Percentiles rank a stretch among this genome's conserved stretches.
Conservation (phyloP, 1,284 basidiomycete species). For the Anthracocystis setariae region DNA sequence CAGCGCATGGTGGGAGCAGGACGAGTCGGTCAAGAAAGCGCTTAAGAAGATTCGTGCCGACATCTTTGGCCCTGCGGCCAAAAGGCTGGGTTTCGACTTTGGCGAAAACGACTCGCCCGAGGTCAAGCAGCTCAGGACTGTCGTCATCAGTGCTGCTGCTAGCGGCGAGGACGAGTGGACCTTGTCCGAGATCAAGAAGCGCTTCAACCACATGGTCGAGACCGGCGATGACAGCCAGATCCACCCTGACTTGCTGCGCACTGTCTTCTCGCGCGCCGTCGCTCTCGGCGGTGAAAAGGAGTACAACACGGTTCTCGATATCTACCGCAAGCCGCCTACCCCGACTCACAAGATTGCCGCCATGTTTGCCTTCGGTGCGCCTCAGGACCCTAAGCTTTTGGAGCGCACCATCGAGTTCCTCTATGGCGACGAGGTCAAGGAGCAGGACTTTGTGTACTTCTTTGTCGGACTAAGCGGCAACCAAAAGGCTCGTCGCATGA, state of each 20-base stretch:
- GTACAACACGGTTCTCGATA: conserved; percentile 73
- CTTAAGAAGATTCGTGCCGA: conserved; percentile 67
- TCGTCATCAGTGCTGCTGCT: conserved; percentile 76
- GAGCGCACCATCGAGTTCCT: conserved; percentile 66
- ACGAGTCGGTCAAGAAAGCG: conserved; percentile 72
- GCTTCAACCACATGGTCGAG: conserved; percentile 79
- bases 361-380: conserved; percentile 65
- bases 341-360: conserved; percentile 71
- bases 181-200: conserved; percentile 74
- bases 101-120: conserved; percentile 77
- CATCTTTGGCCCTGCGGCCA: conserved; percentile 82
- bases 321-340: conserved; percentile 74
- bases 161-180: conserved; percentile 69
- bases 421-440: conserved; percentile 66
- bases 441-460: conserved; percentile 68
- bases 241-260: conserved; percentile 70
- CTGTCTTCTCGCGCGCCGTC: conserved; percentile 70
- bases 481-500: conserved; percentile 59
- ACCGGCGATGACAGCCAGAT: conserved; percentile 82
- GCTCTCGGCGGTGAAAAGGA: conserved; percentile 80
- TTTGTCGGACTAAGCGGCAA: conserved; percentile 64
- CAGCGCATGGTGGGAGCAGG: conserved; percentile 85
- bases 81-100: conserved; percentile 83
- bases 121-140: conserved; percentile 79
- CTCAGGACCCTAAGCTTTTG: conserved; percentile 60